Evolutionary conservation across 805 yeast genomes (phyloP), one percentile per base, ranked within the genome.

Genomic region (Metschnikowia dekortorum): DNA sequence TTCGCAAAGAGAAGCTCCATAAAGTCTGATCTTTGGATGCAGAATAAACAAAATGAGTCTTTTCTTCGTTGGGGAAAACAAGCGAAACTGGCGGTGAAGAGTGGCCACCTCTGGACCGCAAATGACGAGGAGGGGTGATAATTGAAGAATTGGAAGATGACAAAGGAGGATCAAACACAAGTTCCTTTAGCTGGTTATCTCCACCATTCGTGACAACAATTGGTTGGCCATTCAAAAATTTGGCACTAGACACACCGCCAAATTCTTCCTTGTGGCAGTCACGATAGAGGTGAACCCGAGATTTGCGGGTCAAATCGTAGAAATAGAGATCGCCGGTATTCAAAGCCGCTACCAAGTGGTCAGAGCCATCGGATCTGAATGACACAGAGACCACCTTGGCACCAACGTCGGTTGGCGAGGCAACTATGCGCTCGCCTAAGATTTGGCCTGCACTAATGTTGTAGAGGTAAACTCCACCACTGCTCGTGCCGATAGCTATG

Each of bases 91-190:
- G 95, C 3, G 99, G 96, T 31, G 87, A 85, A 4, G 96, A 82
- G 66, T 94, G 99, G n/a, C 99, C 99, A 60, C 97, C 98, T 64
- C 99, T 81, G 0, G 96, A 87, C 65, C 99, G 82, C 60, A 95
- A 74, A 53, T 84, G 82, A 62, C 99, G 84, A 39, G 99, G 98
- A 1, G 97, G 96, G 10, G 90, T 81, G 5, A 87, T 84, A 32
- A 89, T 82, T 1, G 84, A 73, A 0, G 80, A 60, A 57, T 83
- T 80, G 5, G 84, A 69, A 0, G 85, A 72, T 0, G 91, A 82
- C 46, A 91, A 71, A 1, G 94, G 81, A 2, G 97, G 97, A 68
- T 94, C 99, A 68, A 94, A 94, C 0, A 90, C 97, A 59, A 76
- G 87, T 67, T 94, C 98, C 61, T 88, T 88, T 58, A 94, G 73